These are phyloP conservation scores for Talaromyces wortmannii DNA, from an alignment of 495 filamentous ascomycete species.

Conservation along the genomic window DNA sequence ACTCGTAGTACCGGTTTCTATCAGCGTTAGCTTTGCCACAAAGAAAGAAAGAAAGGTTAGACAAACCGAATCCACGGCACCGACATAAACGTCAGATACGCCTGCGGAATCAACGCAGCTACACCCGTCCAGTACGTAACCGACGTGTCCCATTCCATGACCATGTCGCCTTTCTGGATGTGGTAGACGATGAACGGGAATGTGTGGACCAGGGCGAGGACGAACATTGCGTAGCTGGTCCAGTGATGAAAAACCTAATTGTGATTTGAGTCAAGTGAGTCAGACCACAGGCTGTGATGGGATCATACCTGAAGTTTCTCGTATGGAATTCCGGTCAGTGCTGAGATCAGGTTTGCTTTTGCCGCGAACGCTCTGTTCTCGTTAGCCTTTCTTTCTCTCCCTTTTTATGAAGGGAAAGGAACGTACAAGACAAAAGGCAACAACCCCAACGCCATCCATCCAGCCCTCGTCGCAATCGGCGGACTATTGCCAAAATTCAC, in stretches of 20 bases:
- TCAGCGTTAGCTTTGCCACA: background rate
- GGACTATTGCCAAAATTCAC: constrained; percentile 41
- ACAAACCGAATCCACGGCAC: constrained; percentile 40
- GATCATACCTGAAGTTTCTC: constrained; percentile 44
- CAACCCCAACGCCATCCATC: constrained; percentile 44
- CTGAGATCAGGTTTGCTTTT: constrained; percentile 38
- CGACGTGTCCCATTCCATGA: constrained; percentile 32
- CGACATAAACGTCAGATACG: constrained; percentile 47
- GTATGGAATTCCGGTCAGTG: constrained; percentile 46
- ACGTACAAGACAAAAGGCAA: constrained; percentile 43
- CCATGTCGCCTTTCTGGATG: constrained; percentile 41
- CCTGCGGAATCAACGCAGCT: constrained; percentile 45
- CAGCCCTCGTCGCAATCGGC: constrained; percentile 43
- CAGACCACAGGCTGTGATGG: too few relatives aligned
- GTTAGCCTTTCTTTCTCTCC: constrained; percentile 7
- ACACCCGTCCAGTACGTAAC: constrained; percentile 51
- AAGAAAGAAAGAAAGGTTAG: background rate
- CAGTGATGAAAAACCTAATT: too few relatives aligned
- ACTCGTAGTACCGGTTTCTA: constrained; percentile 51
- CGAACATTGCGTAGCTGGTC: constrained; percentile 46
- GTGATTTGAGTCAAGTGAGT: too few relatives aligned
- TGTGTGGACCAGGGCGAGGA: constrained; percentile 46
- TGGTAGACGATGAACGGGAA: constrained; percentile 52
- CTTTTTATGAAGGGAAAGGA: too few relatives aligned
- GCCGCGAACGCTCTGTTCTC: constrained; percentile 18